These are phyloP conservation scores for Lentinula edodes DNA, from an alignment of 768 basidiomycete genomes.

Conservation along the genomic window DNA sequence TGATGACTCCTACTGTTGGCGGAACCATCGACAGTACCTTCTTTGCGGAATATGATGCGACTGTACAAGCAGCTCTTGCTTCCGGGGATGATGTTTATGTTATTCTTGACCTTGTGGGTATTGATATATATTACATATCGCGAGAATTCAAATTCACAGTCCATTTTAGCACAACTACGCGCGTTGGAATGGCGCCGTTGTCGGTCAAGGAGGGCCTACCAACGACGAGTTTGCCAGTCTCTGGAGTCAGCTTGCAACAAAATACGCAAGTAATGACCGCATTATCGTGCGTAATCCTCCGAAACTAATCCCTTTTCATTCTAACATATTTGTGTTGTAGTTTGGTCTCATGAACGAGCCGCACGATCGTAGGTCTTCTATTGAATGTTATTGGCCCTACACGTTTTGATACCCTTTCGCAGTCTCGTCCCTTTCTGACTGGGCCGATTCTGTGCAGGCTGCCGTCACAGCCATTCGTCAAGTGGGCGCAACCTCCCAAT, in stretches of 20 bases:
- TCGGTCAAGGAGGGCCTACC: conserved; percentile 54
- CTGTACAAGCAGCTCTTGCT: conserved; percentile 42
- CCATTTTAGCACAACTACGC: conserved; percentile 50
- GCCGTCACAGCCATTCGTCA: conserved; percentile 56
- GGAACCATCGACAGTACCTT: conserved; percentile 39
- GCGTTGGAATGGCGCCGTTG: conserved; percentile 49
- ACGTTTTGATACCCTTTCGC: too few relatives aligned
- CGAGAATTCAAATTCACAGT: background rate
- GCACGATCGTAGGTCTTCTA: conserved; percentile 29
- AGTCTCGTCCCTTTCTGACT: conserved; percentile 28
- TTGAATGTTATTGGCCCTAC: too few relatives aligned
- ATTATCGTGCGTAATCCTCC: conserved; percentile 30
- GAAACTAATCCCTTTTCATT: conserved; percentile 7
- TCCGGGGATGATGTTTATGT: conserved; percentile 36
- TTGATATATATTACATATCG: background rate
- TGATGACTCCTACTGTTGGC: conserved; percentile 44
- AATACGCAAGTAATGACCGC: conserved; percentile 35
- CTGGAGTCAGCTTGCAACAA: conserved; percentile 47
- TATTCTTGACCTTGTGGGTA: conserved; percentile 43
- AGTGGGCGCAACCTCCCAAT: conserved; percentile 48
- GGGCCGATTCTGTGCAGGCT: conserved; percentile 46
- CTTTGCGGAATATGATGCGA: conserved; percentile 39
- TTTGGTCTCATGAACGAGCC: conserved; percentile 53
- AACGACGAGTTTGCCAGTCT: conserved; percentile 44
- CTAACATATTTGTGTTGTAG: conserved; percentile 3